These are phyloP conservation scores for Annulohypoxylon maeteangense DNA, from an alignment of 495 filamentous ascomycete species.

Conservation along the genomic window DNA sequence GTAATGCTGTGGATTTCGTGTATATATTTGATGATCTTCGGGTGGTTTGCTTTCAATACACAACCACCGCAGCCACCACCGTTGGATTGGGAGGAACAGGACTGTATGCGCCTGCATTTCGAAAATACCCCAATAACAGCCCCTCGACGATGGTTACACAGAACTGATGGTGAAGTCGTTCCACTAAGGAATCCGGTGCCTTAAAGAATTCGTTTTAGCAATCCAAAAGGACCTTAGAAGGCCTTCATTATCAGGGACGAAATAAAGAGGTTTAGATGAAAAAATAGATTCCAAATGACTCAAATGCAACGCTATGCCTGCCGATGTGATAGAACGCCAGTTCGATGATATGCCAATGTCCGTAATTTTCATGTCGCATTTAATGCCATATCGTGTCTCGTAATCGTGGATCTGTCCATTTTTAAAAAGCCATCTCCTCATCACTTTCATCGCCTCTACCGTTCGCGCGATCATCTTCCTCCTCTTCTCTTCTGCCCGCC, in stretches of 20 bases:
- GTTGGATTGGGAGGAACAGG: constrained; percentile 10
- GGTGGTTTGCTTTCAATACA: not conserved
- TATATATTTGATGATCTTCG: not conserved
- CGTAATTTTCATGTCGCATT: not conserved
- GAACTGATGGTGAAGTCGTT: not conserved
- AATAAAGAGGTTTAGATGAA: not conserved
- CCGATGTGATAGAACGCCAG: constrained; percentile 9
- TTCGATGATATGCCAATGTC: constrained; percentile 14
- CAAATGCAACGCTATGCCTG: constrained; percentile 12
- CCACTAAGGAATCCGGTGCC: no score
- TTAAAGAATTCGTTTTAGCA: no score
- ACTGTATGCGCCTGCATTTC: not conserved
- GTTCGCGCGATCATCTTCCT: constrained; percentile 59
- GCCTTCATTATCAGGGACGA: no score
- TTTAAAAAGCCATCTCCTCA: constrained; percentile 60
- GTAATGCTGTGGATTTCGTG: not conserved
- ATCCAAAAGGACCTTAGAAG: no score
- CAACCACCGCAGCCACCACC: not conserved
- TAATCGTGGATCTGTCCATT: constrained; percentile 11
- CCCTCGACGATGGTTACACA: not conserved
- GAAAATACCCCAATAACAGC: not conserved
- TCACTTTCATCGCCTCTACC: constrained; percentile 55
- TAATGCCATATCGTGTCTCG: constrained; percentile 5
- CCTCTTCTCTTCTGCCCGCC: constrained; percentile 64
- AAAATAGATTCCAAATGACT: not conserved